Percentiles rank a stretch among this genome's conserved stretches.
Conservation (phyloP, 495 filamentous ascomycete species). For the Penicillium antarcticum region DNA sequence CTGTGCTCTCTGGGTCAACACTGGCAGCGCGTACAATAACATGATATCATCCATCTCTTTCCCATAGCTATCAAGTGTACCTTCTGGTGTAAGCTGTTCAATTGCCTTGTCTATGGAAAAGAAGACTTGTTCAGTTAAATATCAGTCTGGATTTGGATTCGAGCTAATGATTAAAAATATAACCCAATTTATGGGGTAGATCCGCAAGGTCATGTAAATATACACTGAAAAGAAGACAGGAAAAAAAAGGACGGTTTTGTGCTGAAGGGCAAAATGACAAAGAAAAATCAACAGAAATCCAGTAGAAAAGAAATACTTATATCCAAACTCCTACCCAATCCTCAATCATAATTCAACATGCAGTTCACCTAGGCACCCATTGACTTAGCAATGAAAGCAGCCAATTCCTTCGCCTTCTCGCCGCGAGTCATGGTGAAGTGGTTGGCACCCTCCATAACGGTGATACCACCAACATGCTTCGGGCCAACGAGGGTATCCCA, state of each 20-base stretch:
- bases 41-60: too few relatives aligned
- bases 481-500: slow-evolving; percentile 74
- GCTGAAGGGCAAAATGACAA: not conserved
- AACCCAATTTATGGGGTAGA: not conserved
- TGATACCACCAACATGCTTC: slow-evolving; percentile 63
- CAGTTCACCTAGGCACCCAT: slow-evolving; percentile 15
- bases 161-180: not conserved
- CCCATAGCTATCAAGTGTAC: too few relatives aligned
- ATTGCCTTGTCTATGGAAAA: too few relatives aligned
- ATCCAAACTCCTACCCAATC: not conserved
- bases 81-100: too few relatives aligned
- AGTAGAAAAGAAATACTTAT: not conserved
- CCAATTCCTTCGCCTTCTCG: slow-evolving; percentile 34
- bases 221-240: slow-evolving; percentile 4
- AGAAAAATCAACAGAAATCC: not conserved
- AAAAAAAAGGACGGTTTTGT: slow-evolving; percentile 1
- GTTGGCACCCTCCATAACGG: slow-evolving; percentile 37
- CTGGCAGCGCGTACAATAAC: too few relatives aligned
- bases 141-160: not conserved
- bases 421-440: slow-evolving; percentile 43
- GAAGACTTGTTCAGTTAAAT: not conserved
- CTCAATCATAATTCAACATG: not conserved
- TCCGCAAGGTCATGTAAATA: slow-evolving; percentile 5
- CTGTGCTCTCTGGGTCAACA: too few relatives aligned
- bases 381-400: slow-evolving; percentile 29